These are phyloP conservation scores for Wickerhamiella azymoides DNA, from an alignment of 805 yeast species.

Conservation along the genomic window DNA sequence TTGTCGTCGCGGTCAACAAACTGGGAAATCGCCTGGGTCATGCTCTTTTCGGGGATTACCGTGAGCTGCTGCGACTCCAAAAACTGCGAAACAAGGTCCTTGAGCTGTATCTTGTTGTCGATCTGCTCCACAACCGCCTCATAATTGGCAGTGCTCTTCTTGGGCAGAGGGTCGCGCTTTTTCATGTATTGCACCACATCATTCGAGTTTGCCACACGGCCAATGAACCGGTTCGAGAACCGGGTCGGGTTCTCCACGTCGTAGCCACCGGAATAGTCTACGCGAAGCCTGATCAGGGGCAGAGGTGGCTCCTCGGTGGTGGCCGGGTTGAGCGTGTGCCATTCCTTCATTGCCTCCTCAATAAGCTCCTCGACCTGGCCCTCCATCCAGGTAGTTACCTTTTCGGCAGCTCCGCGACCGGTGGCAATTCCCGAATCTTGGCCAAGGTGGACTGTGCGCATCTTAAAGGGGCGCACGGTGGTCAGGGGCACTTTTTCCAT, in stretches of 20 bases:
- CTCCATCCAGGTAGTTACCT: conserved; percentile 46
- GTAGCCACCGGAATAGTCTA: conserved; percentile 80
- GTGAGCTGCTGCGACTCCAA: conserved; percentile 50
- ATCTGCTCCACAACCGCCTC: conserved; percentile 19
- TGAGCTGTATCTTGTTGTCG: conserved; percentile 34
- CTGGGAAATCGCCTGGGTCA: conserved; percentile 55
- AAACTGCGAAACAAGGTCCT: conserved; percentile 47
- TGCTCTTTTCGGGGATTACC: conserved; percentile 60
- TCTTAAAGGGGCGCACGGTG: conserved; percentile 70
- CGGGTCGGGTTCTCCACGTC: conserved; percentile 85
- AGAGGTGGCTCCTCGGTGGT: conserved; percentile 39
- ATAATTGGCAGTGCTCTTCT: conserved; percentile 11
- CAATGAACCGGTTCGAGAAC: conserved; percentile 81
- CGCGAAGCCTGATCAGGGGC: conserved; percentile 70
- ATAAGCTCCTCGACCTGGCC: conserved; percentile 57
- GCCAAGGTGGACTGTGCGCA: conserved; percentile 48
- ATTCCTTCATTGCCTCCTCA: conserved; percentile 38
- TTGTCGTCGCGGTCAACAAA: conserved; percentile 79
- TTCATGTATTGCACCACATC: conserved; percentile 64
- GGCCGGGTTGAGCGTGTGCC: conserved; percentile 26
- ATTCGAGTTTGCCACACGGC: conserved; percentile 79
- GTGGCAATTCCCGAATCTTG: conserved; percentile 15
- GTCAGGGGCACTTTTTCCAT: conserved; percentile 49
- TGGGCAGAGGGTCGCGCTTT: conserved; percentile 18
- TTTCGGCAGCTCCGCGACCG: conserved; percentile 23